phyloP scores from a whole-genome alignment of 202 grass and related monocot species.

The Dendrocalamus latiflorus region DNA sequence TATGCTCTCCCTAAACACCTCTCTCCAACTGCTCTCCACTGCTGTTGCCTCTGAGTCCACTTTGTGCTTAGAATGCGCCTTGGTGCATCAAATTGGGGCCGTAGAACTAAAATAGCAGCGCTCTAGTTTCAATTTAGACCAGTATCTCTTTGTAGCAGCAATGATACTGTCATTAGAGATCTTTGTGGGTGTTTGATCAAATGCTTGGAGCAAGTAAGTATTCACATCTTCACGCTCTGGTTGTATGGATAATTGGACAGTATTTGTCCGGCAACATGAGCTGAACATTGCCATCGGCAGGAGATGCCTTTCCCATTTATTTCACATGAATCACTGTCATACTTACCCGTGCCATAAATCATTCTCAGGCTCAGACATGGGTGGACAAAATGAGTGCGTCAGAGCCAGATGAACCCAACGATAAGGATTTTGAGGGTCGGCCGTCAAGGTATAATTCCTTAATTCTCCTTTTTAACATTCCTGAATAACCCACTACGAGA shows the following conservation, averaged over 20 bases:
- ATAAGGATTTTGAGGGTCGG: slow-evolving; percentile 56
- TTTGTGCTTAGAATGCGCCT: not conserved
- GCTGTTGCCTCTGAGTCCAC: no score
- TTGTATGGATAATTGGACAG: not conserved
- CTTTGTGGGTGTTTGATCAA: not conserved
- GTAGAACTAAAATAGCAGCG: not conserved
- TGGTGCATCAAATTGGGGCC: not conserved
- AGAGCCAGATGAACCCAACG: slow-evolving; percentile 27
- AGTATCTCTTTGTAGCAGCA: not conserved
- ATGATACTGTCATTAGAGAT: not conserved
- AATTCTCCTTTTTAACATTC: not conserved
- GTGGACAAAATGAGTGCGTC: slow-evolving; percentile 68
- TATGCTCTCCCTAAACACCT: no score
- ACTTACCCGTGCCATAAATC: not conserved
- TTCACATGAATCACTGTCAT: not conserved
- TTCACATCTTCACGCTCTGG: not conserved
- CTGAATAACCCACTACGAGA: slow-evolving; percentile 3
- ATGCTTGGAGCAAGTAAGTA: not conserved
- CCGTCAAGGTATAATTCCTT: slow-evolving; percentile 35
- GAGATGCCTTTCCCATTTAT: not conserved
- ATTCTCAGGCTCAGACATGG: slow-evolving; percentile 71
- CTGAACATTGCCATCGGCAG: not conserved
- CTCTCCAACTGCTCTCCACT: no score
- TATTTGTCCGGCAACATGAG: not conserved
- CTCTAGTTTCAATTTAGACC: not conserved